Conservation (phyloP, 1,284 basidiomycete genomes). For the Papiliotrema terrestris region DNA sequence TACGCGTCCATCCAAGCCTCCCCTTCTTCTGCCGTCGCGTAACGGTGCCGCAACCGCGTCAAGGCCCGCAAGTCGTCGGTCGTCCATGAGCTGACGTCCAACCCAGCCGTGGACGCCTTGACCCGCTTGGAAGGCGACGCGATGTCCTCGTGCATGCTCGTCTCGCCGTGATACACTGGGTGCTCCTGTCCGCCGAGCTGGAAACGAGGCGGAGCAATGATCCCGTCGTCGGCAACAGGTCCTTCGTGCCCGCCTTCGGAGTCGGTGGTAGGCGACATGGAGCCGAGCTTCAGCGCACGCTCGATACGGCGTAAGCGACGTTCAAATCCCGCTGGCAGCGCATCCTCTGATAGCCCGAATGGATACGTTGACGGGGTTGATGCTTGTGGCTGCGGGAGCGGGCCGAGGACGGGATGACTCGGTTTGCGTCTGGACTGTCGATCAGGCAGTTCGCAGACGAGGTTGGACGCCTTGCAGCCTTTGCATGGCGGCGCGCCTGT, state of each 20-base stretch:
- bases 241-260: neutral
- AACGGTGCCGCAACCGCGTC: constrained; percentile 17
- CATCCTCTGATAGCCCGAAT: neutral
- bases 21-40: constrained; percentile 19
- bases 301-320: constrained; percentile 16
- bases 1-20: constrained; percentile 19
- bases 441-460: constrained; percentile 11
- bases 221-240: neutral
- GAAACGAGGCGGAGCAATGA: constrained; percentile 18
- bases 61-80: constrained; percentile 13
- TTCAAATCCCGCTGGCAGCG: constrained; percentile 8
- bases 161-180: constrained; percentile 19
- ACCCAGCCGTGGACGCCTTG: neutral
- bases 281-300: constrained; percentile 11
- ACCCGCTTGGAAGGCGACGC: neutral
- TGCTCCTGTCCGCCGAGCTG: constrained; percentile 14
- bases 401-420: constrained; percentile 1
- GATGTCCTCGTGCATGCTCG: constrained; percentile 15
- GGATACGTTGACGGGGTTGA: neutral
- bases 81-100: constrained; percentile 12
- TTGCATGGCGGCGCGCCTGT: constrained; percentile 20
- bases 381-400: neutral
- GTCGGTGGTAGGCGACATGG: neutral
- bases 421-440: neutral
- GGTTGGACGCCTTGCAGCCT: constrained; percentile 14